These are phyloP conservation scores for Sambucus nigra DNA, from an alignment of 129 eudicot genomes.

Conservation along the genomic window DNA sequence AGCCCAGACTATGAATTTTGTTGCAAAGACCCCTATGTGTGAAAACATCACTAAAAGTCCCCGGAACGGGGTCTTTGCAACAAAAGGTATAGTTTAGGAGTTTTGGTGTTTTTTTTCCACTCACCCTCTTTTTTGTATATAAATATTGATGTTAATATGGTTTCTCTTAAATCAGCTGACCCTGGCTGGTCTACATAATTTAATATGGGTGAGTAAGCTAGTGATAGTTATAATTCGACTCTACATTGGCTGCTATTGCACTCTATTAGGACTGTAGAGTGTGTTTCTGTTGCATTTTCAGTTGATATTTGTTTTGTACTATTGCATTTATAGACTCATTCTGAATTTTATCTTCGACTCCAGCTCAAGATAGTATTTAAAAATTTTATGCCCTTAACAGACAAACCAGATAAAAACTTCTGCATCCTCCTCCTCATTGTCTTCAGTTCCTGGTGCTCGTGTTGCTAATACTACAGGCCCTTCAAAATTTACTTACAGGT, in stretches of 20 bases:
- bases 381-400: conserved; percentile 22
- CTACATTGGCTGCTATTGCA: conserved; percentile 3
- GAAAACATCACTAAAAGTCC: too few relatives aligned
- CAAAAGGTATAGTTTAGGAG: background rate
- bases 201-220: background rate
- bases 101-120: too few relatives aligned
- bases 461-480: conserved; percentile 52
- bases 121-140: background rate
- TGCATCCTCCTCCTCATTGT: conserved; percentile 43
- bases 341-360: conserved; percentile 3
- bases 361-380: conserved; percentile 2
- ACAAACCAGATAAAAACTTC: conserved; percentile 35
- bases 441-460: conserved; percentile 44
- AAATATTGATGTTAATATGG: background rate
- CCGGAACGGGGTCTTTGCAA: too few relatives aligned
- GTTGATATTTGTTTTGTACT: too few relatives aligned
- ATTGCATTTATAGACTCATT: conserved; percentile 1
- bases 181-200: background rate
- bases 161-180: background rate
- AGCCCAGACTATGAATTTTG: too few relatives aligned
- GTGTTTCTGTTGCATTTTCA: too few relatives aligned
- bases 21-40: too few relatives aligned
- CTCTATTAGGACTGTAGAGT: background rate
- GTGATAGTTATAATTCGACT: background rate
- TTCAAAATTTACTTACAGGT: conserved; percentile 86